Evolutionary conservation across 768 basidiomycete species (phyloP), one percentile per base, ranked within the genome.

Genomic region (Tubosaeta sp.): DNA sequence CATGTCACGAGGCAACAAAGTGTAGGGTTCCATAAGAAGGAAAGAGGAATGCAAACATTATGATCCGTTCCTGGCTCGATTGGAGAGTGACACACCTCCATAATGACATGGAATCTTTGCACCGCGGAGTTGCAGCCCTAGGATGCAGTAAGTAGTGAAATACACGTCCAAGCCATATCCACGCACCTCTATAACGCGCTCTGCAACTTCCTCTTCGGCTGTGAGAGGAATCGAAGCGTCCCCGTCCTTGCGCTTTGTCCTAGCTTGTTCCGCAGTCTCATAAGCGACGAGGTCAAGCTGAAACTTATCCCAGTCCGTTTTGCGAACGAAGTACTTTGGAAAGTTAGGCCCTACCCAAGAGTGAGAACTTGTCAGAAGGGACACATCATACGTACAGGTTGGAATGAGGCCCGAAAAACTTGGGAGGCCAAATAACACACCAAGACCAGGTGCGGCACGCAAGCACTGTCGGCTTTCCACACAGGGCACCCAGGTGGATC

Each of bases 381-480:
- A 25, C 3, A 19, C 6, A 36, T 9, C 22, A 29, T 30, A 49
- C 65, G 18, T 44, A 69, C 66, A 69, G 2, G 14, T 14, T 0
- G 1, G 6, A 11, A 18, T 7, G 8, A 0, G 6, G 4, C 2
- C 0, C 9, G 52, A 44, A 24, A 49, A 19, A 11, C 46, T 59
- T 64, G 13, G 16, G 16, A 10, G 19, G 18, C 18, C 34, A 12
- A 24, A 16, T 32, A n/a, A 27, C 27, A 27, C 27, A 27, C 27
- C 27, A 27, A 27, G 9, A 27, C 27, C 27, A 27, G 22, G 43
- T 2, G 32, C 57, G 65, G 44, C 46, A 68, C 66, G 21, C 18
- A 68, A 56, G 46, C 61, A 62, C 4, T 13, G 11, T 3, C 10
- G 36, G 30, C 56, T 67, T 41, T 68, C 66, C 1, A 64, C 46